Percentiles rank a stretch among this genome's conserved stretches.
phyloP scores from a whole-genome alignment of 2,329 filamentous ascomycete species.

The Mycosphaerella sp. region DNA sequence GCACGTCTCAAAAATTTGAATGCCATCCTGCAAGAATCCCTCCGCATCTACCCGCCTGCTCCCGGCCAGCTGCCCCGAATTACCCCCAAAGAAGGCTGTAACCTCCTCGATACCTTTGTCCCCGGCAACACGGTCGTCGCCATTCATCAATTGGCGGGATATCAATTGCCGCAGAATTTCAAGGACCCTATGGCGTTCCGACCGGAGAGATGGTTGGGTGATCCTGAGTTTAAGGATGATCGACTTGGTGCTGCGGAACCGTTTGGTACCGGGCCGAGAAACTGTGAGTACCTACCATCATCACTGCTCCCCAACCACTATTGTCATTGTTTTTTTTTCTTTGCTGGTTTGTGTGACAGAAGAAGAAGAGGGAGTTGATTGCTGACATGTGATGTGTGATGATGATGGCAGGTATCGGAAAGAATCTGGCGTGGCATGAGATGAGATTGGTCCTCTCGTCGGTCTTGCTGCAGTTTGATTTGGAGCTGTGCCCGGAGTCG shows the following conservation, averaged over 20 bases:
- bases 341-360: too few species aligned
- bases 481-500: constrained; percentile 23
- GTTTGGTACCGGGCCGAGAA: constrained; percentile 10
- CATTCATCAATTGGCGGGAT: constrained; percentile 9
- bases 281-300: background rate
- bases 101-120: constrained; percentile 18
- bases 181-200: constrained; percentile 25
- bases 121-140: constrained; percentile 16
- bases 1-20: constrained; percentile 34
- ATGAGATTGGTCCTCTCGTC: constrained; percentile 10
- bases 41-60: constrained; percentile 35
- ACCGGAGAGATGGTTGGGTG: constrained; percentile 31
- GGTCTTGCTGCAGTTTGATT: constrained; percentile 6
- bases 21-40: constrained; percentile 34
- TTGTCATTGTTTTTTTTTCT: background rate
- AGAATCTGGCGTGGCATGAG: constrained; percentile 9
- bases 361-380: too few species aligned
- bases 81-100: constrained; percentile 6
- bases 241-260: constrained; percentile 20
- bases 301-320: too few species aligned
- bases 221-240: constrained; percentile 19
- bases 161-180: constrained; percentile 15
- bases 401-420: constrained; percentile 4
- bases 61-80: background rate
- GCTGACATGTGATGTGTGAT: background rate